Conservation (phyloP, 345 rosid genomes). For the Brassica juncea region DNA sequence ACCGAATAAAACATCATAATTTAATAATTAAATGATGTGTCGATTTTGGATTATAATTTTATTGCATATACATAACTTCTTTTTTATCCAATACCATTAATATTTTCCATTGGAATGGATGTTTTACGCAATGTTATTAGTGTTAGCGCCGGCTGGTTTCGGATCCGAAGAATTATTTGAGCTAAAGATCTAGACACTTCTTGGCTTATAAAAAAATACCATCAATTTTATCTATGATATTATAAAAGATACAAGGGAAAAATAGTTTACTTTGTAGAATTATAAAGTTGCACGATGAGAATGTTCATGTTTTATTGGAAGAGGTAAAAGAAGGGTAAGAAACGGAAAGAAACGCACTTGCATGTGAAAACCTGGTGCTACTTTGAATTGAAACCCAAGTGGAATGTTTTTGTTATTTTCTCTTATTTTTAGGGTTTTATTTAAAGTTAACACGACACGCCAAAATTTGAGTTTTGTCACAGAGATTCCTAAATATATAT, state of each 20-base stretch:
- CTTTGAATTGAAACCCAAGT: constrained; percentile 25
- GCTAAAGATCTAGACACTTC: no score
- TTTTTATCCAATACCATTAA: not conserved
- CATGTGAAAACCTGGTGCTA: constrained; percentile 30
- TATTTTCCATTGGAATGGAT: no score
- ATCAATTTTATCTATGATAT: not conserved
- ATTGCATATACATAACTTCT: not conserved
- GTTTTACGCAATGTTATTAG: no score
- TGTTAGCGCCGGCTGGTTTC: no score
- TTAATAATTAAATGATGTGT: not conserved
- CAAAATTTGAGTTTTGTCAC: not conserved
- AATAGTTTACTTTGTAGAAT: not conserved
- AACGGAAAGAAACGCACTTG: constrained; percentile 27
- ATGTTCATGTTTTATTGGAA: constrained; percentile 26
- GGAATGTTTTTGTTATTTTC: constrained; percentile 28
- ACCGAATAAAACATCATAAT: not conserved
- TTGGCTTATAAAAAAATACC: not conserved
- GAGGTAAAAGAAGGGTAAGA: constrained; percentile 27
- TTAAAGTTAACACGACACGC: not conserved
- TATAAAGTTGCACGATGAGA: constrained; percentile 11
- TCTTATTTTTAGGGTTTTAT: not conserved
- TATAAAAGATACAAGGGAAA: not conserved
- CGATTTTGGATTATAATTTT: not conserved
- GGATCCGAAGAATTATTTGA: no score
- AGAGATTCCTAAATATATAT: not conserved